Percentiles rank a stretch among this genome's conserved stretches.
Evolutionary conservation across 768 basidiomycete species (phyloP).

Genomic region (Mycena albidolilacea): DNA sequence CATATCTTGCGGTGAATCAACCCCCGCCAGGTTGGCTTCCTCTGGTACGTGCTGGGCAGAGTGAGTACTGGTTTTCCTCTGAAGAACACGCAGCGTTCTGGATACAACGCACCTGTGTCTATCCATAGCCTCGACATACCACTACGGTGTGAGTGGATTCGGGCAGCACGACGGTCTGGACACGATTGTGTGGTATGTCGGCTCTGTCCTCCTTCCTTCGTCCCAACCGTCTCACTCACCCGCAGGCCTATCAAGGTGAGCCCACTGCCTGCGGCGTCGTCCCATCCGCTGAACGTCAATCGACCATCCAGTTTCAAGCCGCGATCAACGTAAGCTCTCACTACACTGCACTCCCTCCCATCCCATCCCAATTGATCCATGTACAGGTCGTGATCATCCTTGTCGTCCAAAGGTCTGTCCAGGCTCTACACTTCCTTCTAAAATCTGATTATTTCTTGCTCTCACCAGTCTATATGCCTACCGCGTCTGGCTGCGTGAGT

Average conservation of each 20-base stretch:
- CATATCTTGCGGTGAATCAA: not conserved
- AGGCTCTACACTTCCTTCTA: too few relatives aligned
- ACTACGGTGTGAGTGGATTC: slow-evolving; percentile 54
- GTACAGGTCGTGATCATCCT: slow-evolving; percentile 57
- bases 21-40: slow-evolving; percentile 4
- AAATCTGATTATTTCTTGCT: too few relatives aligned
- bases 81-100: not conserved
- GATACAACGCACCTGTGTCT: slow-evolving; percentile 46
- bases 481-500: slow-evolving; percentile 64
- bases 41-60: not conserved
- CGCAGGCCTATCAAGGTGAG: slow-evolving; percentile 53
- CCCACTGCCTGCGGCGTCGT: not conserved
- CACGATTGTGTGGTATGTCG: slow-evolving; percentile 48
- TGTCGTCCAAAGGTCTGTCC: slow-evolving; percentile 55
- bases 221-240: not conserved
- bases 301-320: slow-evolving; percentile 53
- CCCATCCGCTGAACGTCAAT: too few relatives aligned
- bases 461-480: slow-evolving; percentile 53
- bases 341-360: not conserved
- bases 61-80: not conserved
- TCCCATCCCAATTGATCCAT: not conserved
- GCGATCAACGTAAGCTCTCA: slow-evolving; percentile 52
- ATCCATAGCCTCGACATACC: slow-evolving; percentile 53
- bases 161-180: slow-evolving; percentile 46
- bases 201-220: not conserved